Base-by-base conservation (phyloP, 305 asterid species). In the Plantago coronopus region DNA sequence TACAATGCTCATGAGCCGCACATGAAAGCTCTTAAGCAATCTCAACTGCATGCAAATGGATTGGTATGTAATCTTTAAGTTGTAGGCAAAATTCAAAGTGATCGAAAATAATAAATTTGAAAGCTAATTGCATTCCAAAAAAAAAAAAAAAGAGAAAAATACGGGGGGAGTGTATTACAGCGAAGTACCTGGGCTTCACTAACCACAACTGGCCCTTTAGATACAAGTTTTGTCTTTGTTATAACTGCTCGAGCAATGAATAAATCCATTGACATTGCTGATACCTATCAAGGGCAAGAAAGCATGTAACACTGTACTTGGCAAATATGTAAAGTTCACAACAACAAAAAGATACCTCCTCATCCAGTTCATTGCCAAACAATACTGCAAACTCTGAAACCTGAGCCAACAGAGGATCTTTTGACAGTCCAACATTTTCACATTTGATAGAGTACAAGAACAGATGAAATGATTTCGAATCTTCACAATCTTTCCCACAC, bases 1-100 rank as follows among this genome's bases (percentile, higher is more conserved):
- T 48, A 94, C 96, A 81, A 89, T 88, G 84, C 99, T 90, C 99
- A 94, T 94, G 67, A 94, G 70, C 70, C 99, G 83, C 27, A 94
- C 99, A 74, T 94, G 99, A 75, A 94, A 94, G 76, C 84, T 84
- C 84, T 94, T 87, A 15, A 94, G 90, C 69, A 74, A 72, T 57
- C 81, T 64, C 82, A 94, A 76, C 99, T 89, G 85, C 56, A 49
- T 17, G 60, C 43, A 66, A 71, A 69, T 46, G 67, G 72, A 59
- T 61, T 61, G 69, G 71, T 45, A 25, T 48, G 12, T 34, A 34
- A 34, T 8, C 31, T 34, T 7, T 9, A 34, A 34, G 42, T 7
- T 34, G 1, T 62, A 51, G 55, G 17, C 75, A 45, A 60, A n/a
- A 34, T 48, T 21, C 21, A 29, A 37, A 69, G 37, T 54, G 69